Evolutionary conservation across 2,329 filamentous ascomycete genomes (phyloP).

Genomic region (Aspergillus terreus): DNA sequence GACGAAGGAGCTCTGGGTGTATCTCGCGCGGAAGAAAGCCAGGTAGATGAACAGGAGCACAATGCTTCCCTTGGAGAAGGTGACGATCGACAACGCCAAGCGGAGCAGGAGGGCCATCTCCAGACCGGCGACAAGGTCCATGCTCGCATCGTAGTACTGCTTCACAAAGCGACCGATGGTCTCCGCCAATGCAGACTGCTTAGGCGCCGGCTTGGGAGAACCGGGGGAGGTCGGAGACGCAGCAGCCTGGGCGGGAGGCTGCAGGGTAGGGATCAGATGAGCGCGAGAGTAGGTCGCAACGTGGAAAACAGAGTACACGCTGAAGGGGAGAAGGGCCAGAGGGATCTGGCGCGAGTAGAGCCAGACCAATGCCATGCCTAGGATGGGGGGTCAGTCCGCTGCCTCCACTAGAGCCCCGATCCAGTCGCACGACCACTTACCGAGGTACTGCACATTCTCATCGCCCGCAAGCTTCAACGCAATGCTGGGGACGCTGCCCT

Average conservation of each 20-base stretch:
- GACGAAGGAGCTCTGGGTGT: constrained; percentile 88
- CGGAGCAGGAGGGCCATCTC: constrained; percentile 87
- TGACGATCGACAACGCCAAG: constrained; percentile 71
- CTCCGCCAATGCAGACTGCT: constrained; percentile 66
- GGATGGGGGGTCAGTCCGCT: background rate
- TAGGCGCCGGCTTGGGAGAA: constrained; percentile 47
- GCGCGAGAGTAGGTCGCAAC: constrained; percentile 93
- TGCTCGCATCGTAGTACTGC: constrained; percentile 94
- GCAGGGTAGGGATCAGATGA: constrained; percentile 84
- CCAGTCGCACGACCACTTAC: constrained; percentile 52
- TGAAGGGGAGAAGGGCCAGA: constrained; percentile 87
- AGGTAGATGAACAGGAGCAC: constrained; percentile 83
- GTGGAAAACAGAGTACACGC: constrained; percentile 97
- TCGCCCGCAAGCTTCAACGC: constrained; percentile 68
- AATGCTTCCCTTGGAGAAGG: constrained; percentile 91
- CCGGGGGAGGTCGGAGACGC: constrained; percentile 54
- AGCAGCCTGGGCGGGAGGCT: constrained; percentile 56
- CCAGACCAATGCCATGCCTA: constrained; percentile 93
- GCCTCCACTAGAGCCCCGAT: background rate
- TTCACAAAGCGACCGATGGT: constrained; percentile 91
- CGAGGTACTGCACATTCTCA: constrained; percentile 96
- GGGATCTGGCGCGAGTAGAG: constrained; percentile 86
- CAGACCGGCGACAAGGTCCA: constrained; percentile 85
- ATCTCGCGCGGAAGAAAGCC: constrained; percentile 85
- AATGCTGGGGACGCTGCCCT: constrained; percentile 61